Evolutionary conservation across 2,329 filamentous ascomycete species (phyloP).

Genomic region (Geosmithia morbida): DNA sequence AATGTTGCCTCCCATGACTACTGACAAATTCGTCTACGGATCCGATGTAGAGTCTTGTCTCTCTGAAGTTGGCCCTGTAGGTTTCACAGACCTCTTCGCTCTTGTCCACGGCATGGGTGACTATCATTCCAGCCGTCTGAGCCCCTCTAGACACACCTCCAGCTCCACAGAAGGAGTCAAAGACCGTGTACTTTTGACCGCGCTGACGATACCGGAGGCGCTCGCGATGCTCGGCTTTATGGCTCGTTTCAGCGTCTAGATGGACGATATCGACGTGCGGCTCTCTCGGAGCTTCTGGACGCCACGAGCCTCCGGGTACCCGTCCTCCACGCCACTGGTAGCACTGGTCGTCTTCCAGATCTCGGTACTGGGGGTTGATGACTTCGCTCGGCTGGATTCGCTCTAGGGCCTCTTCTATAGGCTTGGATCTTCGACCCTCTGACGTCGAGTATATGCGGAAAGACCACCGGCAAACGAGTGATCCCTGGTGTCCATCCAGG

Average conservation of each 20-base stretch:
- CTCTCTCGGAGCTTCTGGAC: slow-evolving; percentile 1
- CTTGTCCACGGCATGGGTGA: slow-evolving; percentile 52
- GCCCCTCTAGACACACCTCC: slow-evolving; percentile 59
- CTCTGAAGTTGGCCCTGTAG: slow-evolving; percentile 43
- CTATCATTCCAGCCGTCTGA: slow-evolving; percentile 35
- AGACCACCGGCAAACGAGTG: slow-evolving; percentile 38
- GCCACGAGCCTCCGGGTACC: slow-evolving; percentile 17
- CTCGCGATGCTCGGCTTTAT: background rate
- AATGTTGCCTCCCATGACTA: slow-evolving; percentile 5
- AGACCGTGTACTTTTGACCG: slow-evolving; percentile 46
- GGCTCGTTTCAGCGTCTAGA: slow-evolving; percentile 7
- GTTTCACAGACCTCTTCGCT: slow-evolving; percentile 39
- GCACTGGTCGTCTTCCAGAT: slow-evolving; percentile 16
- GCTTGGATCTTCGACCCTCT: slow-evolving; percentile 8
- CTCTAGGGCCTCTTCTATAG: slow-evolving; percentile 20
- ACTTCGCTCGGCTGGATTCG: slow-evolving; percentile 17
- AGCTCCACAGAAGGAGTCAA: slow-evolving; percentile 59
- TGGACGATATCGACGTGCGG: slow-evolving; percentile 6
- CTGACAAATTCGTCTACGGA: slow-evolving; percentile 34
- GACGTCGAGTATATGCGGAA: slow-evolving; percentile 12
- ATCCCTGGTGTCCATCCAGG: background rate
- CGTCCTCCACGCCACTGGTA: slow-evolving; percentile 15
- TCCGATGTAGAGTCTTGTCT: slow-evolving; percentile 29
- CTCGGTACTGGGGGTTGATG: slow-evolving; percentile 10
- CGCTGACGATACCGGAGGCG: slow-evolving; percentile 1